Base-by-base conservation (phyloP, 2,329 filamentous ascomycete genomes). In the Talaromyces sp. region DNA sequence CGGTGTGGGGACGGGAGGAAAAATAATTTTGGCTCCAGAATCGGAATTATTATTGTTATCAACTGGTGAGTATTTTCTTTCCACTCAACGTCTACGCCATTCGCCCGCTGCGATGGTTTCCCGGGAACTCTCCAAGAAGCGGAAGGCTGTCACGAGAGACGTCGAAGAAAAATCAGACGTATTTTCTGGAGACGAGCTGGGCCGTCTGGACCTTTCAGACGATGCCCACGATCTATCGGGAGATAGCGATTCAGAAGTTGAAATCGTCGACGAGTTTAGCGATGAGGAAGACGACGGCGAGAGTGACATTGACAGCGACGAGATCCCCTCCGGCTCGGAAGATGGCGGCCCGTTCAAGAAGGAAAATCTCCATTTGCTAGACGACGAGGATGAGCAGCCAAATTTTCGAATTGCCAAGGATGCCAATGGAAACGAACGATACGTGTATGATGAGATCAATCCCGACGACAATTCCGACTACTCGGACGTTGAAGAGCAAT, bases 381-480 rank as follows among this genome's bases (percentile, higher is more conserved):
- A 66, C 30, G 66, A 63, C 58, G 30, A 53, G 28, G 74, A 79
- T 27, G 76, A 80, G 18, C 72, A 77, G 60, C 78, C 79, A 27
- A 86, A 86, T 70, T 87, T 83, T 73, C 84, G 80, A 34, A 79
- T 89, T 65, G 82, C 89, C 51, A 89, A 84, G 61, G 95, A 97
- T 70, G 94, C 95, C 68, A 95, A 97, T 78, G 95, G 95, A 63
- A 90, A 92, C 69, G 86, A 88, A 66, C 87, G 95, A 74, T 99
- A 96, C 73, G 84, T 97, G 52, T 99, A 98, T 78, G 86, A 90
- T 65, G 95, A 98, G 73, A 92, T 99, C 65, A 89, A 98, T 67
- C 91, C 94, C 2, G 89, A 92, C 59, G 97, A 99, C 78, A 95
- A 98, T 72, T 96, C 93, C 1, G 96, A 99, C 77, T 94, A 97